Percentiles rank a stretch among this genome's conserved stretches.
Evolutionary conservation across 179 eudicot species (phyloP).

Genomic region (Camellia oleifera): DNA sequence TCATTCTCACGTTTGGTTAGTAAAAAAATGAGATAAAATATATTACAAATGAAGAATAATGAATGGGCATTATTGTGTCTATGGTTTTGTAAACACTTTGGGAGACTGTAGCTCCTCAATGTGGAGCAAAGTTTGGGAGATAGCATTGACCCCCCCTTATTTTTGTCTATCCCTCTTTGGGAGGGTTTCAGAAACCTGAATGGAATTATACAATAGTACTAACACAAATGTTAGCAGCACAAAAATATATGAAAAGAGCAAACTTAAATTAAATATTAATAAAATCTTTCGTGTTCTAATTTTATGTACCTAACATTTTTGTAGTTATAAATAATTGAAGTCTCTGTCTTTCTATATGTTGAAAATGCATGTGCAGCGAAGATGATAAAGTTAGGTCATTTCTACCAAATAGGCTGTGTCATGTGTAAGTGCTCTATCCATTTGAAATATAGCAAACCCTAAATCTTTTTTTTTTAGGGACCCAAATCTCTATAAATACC

Average conservation of each 20-base stretch:
- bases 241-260: no score
- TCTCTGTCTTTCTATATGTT: neutral
- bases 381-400: neutral
- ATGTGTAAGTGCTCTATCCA: neutral
- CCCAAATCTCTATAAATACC: conserved; percentile 8
- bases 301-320: no score
- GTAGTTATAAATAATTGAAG: neutral
- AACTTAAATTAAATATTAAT: no score
- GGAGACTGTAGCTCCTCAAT: neutral
- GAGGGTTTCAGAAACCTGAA: neutral
- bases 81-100: no score
- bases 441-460: neutral
- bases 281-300: no score
- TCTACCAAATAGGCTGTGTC: neutral
- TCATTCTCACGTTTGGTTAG: no score
- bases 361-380: neutral
- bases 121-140: neutral
- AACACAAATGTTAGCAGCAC: no score
- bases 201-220: neutral
- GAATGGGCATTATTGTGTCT: no score
- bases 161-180: neutral
- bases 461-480: neutral
- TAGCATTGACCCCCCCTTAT: neutral
- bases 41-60: no score
- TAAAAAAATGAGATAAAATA: no score